phyloP scores from a whole-genome alignment of 805 yeast species.

The Nakazawaea wickerhamii region DNA sequence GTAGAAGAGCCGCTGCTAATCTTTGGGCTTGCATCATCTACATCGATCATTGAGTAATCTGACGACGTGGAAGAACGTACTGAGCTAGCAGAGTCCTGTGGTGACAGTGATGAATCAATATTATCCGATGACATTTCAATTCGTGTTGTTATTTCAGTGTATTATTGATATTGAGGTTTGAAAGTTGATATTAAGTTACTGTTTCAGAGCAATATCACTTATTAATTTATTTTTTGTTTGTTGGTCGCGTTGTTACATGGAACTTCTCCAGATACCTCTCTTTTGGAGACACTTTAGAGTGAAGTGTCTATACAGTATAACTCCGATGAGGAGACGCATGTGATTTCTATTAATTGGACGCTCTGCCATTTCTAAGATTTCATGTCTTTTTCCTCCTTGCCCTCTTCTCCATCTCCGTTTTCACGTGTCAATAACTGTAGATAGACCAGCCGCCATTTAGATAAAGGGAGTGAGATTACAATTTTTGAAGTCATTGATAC shows the following conservation, averaged over 20 bases:
- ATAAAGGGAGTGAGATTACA: neutral
- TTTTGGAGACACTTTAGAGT: neutral
- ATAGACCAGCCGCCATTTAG: too few relatives aligned
- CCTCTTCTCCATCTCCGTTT: neutral
- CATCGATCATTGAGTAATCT: neutral
- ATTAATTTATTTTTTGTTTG: too few relatives aligned
- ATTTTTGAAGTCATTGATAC: neutral
- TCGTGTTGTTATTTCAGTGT: too few relatives aligned
- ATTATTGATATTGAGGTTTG: too few relatives aligned
- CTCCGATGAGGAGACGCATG: neutral
- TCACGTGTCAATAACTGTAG: neutral
- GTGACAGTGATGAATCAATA: neutral
- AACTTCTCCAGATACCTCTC: neutral
- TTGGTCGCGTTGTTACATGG: too few relatives aligned
- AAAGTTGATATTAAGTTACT: too few relatives aligned
- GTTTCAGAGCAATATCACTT: too few relatives aligned
- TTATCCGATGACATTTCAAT: too few relatives aligned
- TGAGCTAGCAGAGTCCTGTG: neutral
- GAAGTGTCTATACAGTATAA: neutral
- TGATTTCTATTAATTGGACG: neutral
- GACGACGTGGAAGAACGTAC: neutral
- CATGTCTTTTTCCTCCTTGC: neutral
- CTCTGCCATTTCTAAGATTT: neutral
- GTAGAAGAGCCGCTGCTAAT: neutral
- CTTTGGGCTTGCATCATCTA: neutral